Base-by-base conservation (phyloP, 192 early-diverging fungal species). In the Dissophora ornata region DNA sequence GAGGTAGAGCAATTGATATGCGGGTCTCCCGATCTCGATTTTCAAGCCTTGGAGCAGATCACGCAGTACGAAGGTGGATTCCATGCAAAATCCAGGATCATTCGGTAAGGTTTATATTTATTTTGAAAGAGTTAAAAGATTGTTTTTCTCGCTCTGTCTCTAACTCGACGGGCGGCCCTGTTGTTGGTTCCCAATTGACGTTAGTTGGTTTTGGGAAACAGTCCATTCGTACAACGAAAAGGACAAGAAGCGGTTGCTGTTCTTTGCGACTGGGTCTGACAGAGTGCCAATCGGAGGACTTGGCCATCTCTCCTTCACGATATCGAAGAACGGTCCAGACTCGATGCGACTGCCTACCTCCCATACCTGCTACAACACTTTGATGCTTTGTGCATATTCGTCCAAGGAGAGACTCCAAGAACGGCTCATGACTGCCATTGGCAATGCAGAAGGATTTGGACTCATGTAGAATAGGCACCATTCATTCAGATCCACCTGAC, bases 321-420 rank as follows among this genome's bases (percentile, higher is more conserved):
- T 96, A 68, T 89, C 92, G 16, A 91, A 92, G 77, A 94, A 95
- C 41, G 94, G 93, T 18, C 88, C 86, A 8, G 94, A 96, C 70
- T 90, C 90, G 30, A 92, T 92, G 58, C 89, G 95, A 25, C 71
- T 98, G 46, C 96, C 96, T 12, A 95, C 94, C 3, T 92, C 95
- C 7, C 95, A 97, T 63, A 98, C 96, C 0, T 98, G 96, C 80
- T 97, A 93, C 69, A 97, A 97, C 78, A 92, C 93, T 11, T 80
- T 98, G 42, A 86, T 96, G 54, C 80, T 98, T 4, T 92, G 88
- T 33, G 93, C 95, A 36, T 97, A 97, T 70, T 79, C 87, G 7
- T 80, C 85, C 25, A 88, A 94, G 53, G 92, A 92, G 36, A 90
- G 93, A 78, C 81, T 98, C 12, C 80, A 87, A 32, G 91, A 93